These are phyloP conservation scores for Saururus chinensis DNA, from an alignment of 164 flowering plant species.

Conservation along the genomic window DNA sequence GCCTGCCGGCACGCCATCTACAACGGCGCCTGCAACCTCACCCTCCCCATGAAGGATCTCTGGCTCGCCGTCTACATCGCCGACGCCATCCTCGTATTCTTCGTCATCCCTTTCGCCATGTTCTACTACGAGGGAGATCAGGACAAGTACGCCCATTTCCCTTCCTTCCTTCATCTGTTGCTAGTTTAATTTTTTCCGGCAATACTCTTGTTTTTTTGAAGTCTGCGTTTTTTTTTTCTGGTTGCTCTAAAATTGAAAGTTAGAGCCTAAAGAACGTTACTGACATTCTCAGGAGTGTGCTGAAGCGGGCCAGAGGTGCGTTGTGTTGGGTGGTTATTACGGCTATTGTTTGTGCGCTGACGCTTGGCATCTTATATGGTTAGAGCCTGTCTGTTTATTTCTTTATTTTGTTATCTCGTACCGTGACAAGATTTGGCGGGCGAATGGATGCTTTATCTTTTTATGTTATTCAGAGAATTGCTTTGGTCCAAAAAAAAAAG, in stretches of 20 bases:
- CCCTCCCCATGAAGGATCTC: conserved; percentile 92
- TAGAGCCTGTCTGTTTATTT: conserved; percentile 8
- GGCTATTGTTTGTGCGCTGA: conserved; percentile 53
- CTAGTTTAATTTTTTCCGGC: neutral
- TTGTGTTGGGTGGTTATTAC: conserved; percentile 44
- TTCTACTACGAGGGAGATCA: conserved; percentile 97
- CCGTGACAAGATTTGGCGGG: no score
- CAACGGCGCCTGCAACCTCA: conserved; percentile 87
- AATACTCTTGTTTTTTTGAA: neutral
- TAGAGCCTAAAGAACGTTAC: neutral
- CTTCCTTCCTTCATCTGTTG: neutral
- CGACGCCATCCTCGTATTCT: conserved; percentile 88
- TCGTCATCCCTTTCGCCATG: conserved; percentile 94
- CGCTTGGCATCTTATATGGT: conserved; percentile 69
- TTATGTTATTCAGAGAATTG: no score
- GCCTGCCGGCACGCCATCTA: conserved; percentile 87
- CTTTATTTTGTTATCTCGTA: neutral
- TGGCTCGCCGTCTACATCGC: conserved; percentile 86
- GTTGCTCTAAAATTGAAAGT: no score
- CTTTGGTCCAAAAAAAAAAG: no score
- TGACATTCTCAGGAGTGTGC: conserved; percentile 35
- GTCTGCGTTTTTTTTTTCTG: neutral
- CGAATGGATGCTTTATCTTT: no score
- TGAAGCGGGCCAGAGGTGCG: conserved; percentile 52
- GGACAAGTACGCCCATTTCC: conserved; percentile 53